phyloP scores from a whole-genome alignment of 1,284 basidiomycete species.

The Blastosporella zonata region DNA sequence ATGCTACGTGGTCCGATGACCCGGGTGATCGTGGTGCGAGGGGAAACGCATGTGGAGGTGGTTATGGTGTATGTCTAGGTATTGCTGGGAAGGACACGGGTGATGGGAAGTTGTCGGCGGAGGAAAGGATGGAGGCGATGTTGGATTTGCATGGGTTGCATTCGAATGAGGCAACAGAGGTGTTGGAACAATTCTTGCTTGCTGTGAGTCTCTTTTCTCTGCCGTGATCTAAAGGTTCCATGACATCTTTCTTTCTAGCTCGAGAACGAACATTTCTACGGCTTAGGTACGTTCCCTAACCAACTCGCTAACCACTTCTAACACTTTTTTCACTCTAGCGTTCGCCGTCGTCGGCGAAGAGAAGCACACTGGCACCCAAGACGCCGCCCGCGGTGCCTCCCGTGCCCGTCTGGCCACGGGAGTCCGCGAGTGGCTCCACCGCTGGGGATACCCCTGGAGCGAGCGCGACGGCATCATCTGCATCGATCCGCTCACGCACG shows the following conservation, averaged over 20 bases:
- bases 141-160: slow-evolving; percentile 19
- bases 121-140: slow-evolving; percentile 19
- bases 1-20: slow-evolving; percentile 80
- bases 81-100: slow-evolving; percentile 60
- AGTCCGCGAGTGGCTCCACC: slow-evolving; percentile 85
- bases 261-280: slow-evolving; percentile 83
- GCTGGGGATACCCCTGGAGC: slow-evolving; percentile 96
- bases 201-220: slow-evolving; percentile 52
- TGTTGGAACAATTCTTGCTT: slow-evolving; percentile 87
- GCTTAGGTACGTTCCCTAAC: slow-evolving; percentile 56
- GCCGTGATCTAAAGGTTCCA: slow-evolving; percentile 2
- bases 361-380: slow-evolving; percentile 90
- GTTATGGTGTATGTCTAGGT: slow-evolving; percentile 84
- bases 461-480: slow-evolving; percentile 89
- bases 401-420: slow-evolving; percentile 79
- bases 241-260: slow-evolving; percentile 44
- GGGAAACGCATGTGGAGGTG: slow-evolving; percentile 78
- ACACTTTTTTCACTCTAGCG: slow-evolving; percentile 38
- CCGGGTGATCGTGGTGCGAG: slow-evolving; percentile 72
- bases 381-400: slow-evolving; percentile 75
- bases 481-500: slow-evolving; percentile 80
- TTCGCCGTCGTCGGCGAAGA: slow-evolving; percentile 94
- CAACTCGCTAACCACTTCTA: slow-evolving; percentile 1
- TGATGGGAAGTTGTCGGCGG: slow-evolving; percentile 54
- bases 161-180: slow-evolving; percentile 81